Evolutionary conservation across 345 rosid species (phyloP), one percentile per base, ranked within the genome.

Genomic region (Xanthoceras sorbifolium): DNA sequence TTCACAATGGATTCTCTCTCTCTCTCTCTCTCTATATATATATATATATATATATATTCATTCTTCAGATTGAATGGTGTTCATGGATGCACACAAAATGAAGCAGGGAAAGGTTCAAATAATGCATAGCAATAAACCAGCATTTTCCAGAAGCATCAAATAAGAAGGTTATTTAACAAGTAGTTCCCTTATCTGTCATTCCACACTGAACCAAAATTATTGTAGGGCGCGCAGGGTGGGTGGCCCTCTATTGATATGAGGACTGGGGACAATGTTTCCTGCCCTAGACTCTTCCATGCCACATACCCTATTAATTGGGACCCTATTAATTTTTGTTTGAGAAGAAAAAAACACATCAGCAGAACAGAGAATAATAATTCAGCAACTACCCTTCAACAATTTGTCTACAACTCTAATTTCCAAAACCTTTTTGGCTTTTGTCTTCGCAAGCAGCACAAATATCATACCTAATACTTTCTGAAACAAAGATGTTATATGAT

Each of bases 321-420:
- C 55, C 67, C 40, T 6, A 1, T 14, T 22, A 3, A 54, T 0
- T 64, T 26, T 60, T 0, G n/a, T 28, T 60, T 9, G 38, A 17
- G 46, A 28, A 31, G 32, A 52, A 42, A 8, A 42, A 44, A 28
- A 69, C 28, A 38, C 12, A 50, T 9, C 40, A 17, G 25, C 32
- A 29, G 3, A 69, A 29, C 28, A 4, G 20, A 29, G 8, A 69
- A 29, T 28, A 29, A 50, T 69, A 69, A 69, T 69, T 69, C 18
- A 29, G 14, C 60, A 18, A 28, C 42, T 17, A 50, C 61, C n/a
- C 61, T 50, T 69, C 40, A 48, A 48, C 59, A 28, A 34, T 69
- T 69, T 69, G 42, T 70, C 63, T n/a, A 28, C 20, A 52, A 52
- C 64, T 36, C 38, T 68, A 6, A 68, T 46, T 25, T 67, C 22